Conservation (phyloP, 371 early-diverging fungal species). For the Mucor velutinosus region DNA sequence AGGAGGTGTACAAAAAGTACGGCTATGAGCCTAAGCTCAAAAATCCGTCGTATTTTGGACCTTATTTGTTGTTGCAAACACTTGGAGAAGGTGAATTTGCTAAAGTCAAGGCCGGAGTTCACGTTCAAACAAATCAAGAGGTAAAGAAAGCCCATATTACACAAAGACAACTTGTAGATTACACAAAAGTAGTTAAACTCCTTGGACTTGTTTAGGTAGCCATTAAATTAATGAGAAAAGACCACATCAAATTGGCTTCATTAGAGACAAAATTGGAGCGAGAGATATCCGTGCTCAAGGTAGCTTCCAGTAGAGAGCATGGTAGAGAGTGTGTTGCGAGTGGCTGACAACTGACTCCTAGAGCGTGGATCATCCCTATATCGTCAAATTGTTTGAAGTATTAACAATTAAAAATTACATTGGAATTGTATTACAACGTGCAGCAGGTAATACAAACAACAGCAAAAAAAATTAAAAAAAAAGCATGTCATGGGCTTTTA, state of each 20-base stretch:
- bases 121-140: conserved; percentile 89
- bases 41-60: conserved; percentile 78
- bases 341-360: neutral
- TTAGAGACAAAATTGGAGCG: conserved; percentile 80
- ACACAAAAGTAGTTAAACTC: conserved; percentile 1
- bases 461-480: neutral
- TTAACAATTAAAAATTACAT: conserved; percentile 95
- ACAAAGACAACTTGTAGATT: neutral
- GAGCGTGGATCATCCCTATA: conserved; percentile 70
- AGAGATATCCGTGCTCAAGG: conserved; percentile 81
- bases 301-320: conserved; percentile 30
- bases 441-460: conserved; percentile 50
- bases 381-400: conserved; percentile 94
- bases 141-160: conserved; percentile 50
- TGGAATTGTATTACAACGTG: conserved; percentile 95
- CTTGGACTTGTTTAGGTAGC: conserved; percentile 59
- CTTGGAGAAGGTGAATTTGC: conserved; percentile 99
- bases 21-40: conserved; percentile 48
- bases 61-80: conserved; percentile 94
- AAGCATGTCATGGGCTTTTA: neutral
- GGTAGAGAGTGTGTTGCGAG: conserved; percentile 63
- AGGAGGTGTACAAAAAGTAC: conserved; percentile 45
- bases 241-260: conserved; percentile 76
- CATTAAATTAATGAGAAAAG: conserved; percentile 81
- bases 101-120: conserved; percentile 96